Evolutionary conservation across 2,329 filamentous ascomycete species (phyloP), one percentile per base, ranked within the genome.

Genomic region (Neonectria punicea): DNA sequence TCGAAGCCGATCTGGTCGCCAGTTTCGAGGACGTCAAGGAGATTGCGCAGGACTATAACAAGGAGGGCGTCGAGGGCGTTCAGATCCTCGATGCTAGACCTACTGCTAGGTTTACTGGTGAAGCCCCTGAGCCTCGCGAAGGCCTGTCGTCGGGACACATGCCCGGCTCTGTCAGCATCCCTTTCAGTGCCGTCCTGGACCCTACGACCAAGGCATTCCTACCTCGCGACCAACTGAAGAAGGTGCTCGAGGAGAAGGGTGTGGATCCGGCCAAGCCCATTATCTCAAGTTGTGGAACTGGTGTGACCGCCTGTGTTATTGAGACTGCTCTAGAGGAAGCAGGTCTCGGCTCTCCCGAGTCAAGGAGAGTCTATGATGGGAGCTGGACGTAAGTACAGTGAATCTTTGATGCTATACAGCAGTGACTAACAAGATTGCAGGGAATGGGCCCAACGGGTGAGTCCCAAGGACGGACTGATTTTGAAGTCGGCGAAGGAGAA

Each of bases 71-170:
- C 13, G 92, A 97, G 75, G 92, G 90, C 32, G 86, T 97, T 9
- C 94, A 98, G 80, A 91, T 98, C 62, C 80, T 99, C 56, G 96
- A 99, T 83, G 96, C 96, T 4, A 86, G 96, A 68, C 89, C 93
- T 2, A 80, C 85, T 54, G 94, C 92, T 5, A 87, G 96, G 67
- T 99, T 93, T 85, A 88, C 89, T 49, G 96, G 96, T 36, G 89
- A 86, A 62, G 92, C 93, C 60, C 92, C 93, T 0, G 96, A 99
- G 81, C 96, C 96, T 3, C 88, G 96, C 68, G 88, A 92, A 66
- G 94, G 93, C 64, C 82, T 99, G 44, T 90, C 92, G 0, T 97
- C 93, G 6, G 96, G 96, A 18, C 95, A 99, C 80, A 93, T 98
- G 79, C 96, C 96, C 2, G 91, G 93, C 32, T 93, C 94, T 18